A percentile compares a stretch with the other conserved stretches of the same genome.
Conservation (phyloP, 2,329 filamentous ascomycete genomes). For the Fusarium sp. region DNA sequence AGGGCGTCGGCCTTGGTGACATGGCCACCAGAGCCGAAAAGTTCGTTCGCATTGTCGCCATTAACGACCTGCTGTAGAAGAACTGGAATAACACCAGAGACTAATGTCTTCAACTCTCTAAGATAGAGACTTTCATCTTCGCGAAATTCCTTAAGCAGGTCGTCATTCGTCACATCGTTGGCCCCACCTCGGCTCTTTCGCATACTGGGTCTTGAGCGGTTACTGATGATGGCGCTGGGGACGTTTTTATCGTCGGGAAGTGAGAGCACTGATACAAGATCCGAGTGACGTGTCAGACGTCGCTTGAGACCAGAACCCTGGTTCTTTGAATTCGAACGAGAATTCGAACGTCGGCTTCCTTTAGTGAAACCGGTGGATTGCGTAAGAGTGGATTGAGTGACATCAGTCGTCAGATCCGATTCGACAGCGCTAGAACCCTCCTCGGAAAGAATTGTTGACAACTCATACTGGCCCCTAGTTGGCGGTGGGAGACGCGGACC, state of each 20-base stretch:
- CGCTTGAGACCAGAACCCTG: constrained; percentile 71
- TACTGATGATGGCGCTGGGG: constrained; percentile 72
- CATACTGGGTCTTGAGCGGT: constrained; percentile 81
- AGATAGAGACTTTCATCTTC: constrained; percentile 89
- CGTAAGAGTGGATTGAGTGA: constrained; percentile 67
- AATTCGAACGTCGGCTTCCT: constrained; percentile 55
- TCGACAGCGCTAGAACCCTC: constrained; percentile 58
- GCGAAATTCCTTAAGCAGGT: constrained; percentile 82
- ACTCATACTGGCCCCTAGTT: constrained; percentile 64
- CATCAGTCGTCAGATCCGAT: constrained; percentile 63
- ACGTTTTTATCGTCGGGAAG: constrained; percentile 68
- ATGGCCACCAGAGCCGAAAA: constrained; percentile 70
- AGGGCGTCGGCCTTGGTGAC: constrained; percentile 68
- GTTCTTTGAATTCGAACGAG: constrained; percentile 53
- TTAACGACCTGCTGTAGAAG: constrained; percentile 86
- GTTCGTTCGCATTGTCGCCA: constrained; percentile 70
- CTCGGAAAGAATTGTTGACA: constrained; percentile 69
- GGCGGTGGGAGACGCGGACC: constrained; percentile 58
- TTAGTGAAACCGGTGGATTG: constrained; percentile 63
- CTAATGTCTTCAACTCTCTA: constrained; percentile 89
- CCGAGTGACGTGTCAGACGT: constrained; percentile 88
- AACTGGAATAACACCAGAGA: constrained; percentile 95
- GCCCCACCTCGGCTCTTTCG: constrained; percentile 76
- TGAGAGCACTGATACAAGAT: constrained; percentile 92
- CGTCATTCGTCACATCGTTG: constrained; percentile 75